Conservation (phyloP, 2,329 filamentous ascomycete species). For the Sporothrix pseudoabietina region DNA sequence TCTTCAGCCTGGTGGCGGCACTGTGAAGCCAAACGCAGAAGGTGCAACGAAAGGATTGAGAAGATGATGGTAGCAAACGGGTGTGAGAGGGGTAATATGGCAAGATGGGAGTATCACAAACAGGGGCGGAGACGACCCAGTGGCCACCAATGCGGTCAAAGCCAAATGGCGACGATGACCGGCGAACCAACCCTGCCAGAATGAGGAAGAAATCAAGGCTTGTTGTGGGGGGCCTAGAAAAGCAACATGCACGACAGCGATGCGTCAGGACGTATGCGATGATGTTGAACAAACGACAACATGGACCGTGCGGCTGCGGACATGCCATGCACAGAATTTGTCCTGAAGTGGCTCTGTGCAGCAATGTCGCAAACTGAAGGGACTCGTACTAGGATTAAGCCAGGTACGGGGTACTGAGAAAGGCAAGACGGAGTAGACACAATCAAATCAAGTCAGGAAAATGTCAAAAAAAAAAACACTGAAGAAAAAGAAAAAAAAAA, state of each 20-base stretch:
- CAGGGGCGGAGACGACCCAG: too few species aligned
- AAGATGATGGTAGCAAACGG: not conserved
- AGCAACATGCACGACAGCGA: not conserved
- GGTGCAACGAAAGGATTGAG: not conserved
- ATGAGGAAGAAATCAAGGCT: too few species aligned
- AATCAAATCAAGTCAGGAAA: not conserved
- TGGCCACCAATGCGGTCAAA: too few species aligned
- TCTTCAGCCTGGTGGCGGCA: not conserved
- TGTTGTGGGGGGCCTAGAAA: not conserved
- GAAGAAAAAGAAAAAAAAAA: constrained; percentile 3
- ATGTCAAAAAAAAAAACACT: not conserved
- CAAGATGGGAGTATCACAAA: not conserved
- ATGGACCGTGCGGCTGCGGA: not conserved
- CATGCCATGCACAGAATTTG: not conserved
- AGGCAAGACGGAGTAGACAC: not conserved
- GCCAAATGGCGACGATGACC: too few species aligned
- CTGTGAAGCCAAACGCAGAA: not conserved
- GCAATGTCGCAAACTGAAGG: not conserved
- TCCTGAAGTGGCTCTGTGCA: not conserved
- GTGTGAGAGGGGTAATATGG: not conserved
- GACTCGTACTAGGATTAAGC: not conserved
- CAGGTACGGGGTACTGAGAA: too few species aligned
- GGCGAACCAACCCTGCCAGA: too few species aligned
- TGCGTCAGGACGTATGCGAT: too few species aligned
- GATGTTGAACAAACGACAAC: not conserved